Base-by-base conservation (phyloP, 805 yeast species). In the Yarrowia yakushimensis region DNA sequence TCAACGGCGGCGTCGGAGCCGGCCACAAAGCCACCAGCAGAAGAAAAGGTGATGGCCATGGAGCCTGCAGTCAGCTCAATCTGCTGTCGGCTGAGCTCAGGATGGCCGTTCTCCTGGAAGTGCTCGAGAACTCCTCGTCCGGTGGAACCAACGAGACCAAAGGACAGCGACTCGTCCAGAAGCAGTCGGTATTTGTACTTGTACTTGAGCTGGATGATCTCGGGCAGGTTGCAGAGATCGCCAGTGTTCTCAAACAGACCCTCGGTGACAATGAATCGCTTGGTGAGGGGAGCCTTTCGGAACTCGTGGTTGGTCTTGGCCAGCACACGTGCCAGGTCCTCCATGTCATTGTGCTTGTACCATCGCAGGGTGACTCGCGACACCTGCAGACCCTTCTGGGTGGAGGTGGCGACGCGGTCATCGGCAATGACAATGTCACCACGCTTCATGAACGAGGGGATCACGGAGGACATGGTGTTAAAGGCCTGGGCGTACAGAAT, bases 351-450 rank as follows among this genome's bases (percentile, higher is more conserved):
- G 73, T 94, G 99, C 70, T 88, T 85, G 70, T 75, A 87, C 88
- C 88, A 86, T 73, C 80, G 90, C 57, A 92, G 82, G 62, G 88
- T 87, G 68, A 97, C 88, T 72, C 99, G 86, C 52, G 96, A 85
- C 63, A 94, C 83, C 68, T 86, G 81, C 65, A 90, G 81, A 6
- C 97, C 98, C 72, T 91, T 93, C 77, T 93, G 97, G 63, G 91
- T 77, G 6, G 93, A 82, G 63, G 93, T 72, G 67, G 82, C 84
- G 36, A 86, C 85, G 30, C 87, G 87, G 59, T 87, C 81, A 75
- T 94, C 99, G 23, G 90, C 97, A 61, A 94, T 85, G 66, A 91
- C 85, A 66, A 89, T 81, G 73, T 94, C 99, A 67, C 98, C 98
- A 75, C 99, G 86, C 73, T 94, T 94, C 67, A 93, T 81, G 73